These are phyloP conservation scores for Ambrosia hybrid DNA, from an alignment of 140 eudicot species.

Conservation along the genomic window DNA sequence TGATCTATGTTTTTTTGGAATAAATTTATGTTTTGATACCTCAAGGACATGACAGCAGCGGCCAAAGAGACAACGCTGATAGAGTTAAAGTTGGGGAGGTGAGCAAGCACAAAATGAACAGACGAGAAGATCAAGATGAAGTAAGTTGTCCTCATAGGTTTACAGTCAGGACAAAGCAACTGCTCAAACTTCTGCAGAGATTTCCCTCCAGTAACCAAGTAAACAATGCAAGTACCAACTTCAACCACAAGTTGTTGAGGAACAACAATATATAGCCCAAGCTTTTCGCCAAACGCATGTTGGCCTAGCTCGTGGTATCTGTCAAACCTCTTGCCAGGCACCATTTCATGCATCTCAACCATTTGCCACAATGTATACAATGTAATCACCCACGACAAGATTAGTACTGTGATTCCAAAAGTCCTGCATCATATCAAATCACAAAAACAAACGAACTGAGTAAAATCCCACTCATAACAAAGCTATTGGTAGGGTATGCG, in stretches of 20 bases:
- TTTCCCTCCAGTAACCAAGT: constrained; percentile 76
- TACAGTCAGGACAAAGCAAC: constrained; percentile 46
- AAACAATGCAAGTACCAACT: constrained; percentile 56
- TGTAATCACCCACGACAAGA: constrained; percentile 62
- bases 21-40: constrained; percentile 34
- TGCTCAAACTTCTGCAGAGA: constrained; percentile 53
- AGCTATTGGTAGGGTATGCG: too few relatives aligned
- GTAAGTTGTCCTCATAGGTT: constrained; percentile 46
- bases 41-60: constrained; percentile 75
- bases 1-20: too few relatives aligned
- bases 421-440: constrained; percentile 43
- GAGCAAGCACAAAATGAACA: constrained; percentile 65
- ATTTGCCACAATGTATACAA: constrained; percentile 84
- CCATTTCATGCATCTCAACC: constrained; percentile 83
- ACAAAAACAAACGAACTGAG: not conserved
- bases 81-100: constrained; percentile 69
- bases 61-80: constrained; percentile 55
- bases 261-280: constrained; percentile 62
- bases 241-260: constrained; percentile 72
- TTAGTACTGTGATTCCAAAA: constrained; percentile 45
- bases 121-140: constrained; percentile 67
- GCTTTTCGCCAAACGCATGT: constrained; percentile 69
- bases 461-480: too few relatives aligned
- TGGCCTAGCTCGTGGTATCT: constrained; percentile 77
- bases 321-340: constrained; percentile 68